These are phyloP conservation scores for Candida verbasci DNA, from an alignment of 805 yeast genomes.

Conservation along the genomic window DNA sequence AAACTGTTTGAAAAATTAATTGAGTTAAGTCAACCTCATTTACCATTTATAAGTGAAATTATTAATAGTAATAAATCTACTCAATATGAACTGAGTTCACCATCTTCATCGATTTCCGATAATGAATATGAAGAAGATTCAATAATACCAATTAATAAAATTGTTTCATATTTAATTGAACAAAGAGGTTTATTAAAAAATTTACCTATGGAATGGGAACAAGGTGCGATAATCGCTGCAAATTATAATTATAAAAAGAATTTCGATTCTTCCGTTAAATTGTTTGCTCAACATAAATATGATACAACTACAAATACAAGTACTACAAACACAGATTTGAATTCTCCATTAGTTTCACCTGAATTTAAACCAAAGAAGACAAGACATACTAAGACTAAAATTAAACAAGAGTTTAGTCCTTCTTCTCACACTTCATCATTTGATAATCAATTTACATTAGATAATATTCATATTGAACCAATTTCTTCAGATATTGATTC, in stretches of 20 bases:
- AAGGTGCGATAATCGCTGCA: conserved; percentile 40
- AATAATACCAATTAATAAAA: conserved; percentile 42
- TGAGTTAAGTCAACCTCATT: conserved; percentile 23
- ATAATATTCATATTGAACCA: not conserved
- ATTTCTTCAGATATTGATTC: not conserved
- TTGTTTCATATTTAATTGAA: conserved; percentile 39
- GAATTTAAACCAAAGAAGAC: not conserved
- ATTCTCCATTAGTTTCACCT: not conserved
- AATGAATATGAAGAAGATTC: conserved; percentile 10
- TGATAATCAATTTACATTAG: not conserved
- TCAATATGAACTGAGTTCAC: not conserved
- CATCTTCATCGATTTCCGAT: not conserved
- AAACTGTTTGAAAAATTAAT: conserved; percentile 44
- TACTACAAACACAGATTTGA: not conserved
- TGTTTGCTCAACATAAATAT: conserved; percentile 30
- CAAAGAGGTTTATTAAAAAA: conserved; percentile 36
- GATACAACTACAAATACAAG: not conserved
- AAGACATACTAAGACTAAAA: not conserved
- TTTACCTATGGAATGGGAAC: conserved; percentile 43
- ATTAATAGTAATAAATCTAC: not conserved
- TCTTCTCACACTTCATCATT: not conserved
- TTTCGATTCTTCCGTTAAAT: conserved; percentile 20
- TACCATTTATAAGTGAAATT: conserved; percentile 20
- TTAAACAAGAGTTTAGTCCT: conserved; percentile 4
- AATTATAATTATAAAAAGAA: conserved; percentile 21